A percentile compares a stretch with the other conserved stretches of the same genome.
phyloP scores from a whole-genome alignment of 2,329 filamentous ascomycete species.

The Apiospora arundinis region DNA sequence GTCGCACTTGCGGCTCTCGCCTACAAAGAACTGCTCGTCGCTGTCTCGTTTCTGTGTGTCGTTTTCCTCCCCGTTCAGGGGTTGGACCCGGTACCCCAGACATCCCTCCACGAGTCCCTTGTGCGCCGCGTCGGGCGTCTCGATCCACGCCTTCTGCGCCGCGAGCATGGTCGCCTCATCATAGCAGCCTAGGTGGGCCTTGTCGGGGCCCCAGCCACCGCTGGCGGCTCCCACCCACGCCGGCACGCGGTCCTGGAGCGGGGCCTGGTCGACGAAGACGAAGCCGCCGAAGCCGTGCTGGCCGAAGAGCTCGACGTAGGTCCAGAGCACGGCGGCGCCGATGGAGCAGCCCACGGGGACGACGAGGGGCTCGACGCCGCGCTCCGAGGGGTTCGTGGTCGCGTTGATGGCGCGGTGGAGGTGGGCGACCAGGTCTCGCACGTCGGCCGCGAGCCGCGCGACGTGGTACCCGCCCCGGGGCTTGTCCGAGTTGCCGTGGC shows the following conservation, averaged over 20 bases:
- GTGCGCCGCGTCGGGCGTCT: conserved; percentile 44
- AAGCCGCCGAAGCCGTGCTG: conserved; percentile 40
- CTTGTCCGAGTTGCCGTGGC: conserved; percentile 41
- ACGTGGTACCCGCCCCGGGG: conserved; percentile 45
- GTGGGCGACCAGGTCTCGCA: conserved; percentile 40
- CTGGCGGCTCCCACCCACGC: conserved; percentile 24
- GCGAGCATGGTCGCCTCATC: conserved; percentile 45
- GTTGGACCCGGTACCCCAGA: conserved; percentile 43
- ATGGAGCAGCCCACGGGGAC: conserved; percentile 48
- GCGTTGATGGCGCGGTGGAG: conserved; percentile 28
- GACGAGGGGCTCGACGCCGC: conserved; percentile 29
- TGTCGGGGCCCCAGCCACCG: conserved; percentile 40
- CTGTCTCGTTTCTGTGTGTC: conserved; percentile 21
- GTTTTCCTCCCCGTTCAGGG: conserved; percentile 24
- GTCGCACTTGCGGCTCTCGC: conserved; percentile 43
- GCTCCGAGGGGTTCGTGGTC: neutral
- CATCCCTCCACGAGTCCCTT: conserved; percentile 42
- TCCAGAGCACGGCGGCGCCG: conserved; percentile 49
- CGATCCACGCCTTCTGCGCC: conserved; percentile 58
- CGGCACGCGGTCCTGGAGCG: conserved; percentile 44
- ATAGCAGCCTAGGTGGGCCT: conserved; percentile 44
- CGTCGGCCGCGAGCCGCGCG: conserved; percentile 46
- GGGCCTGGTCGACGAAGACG: conserved; percentile 49
- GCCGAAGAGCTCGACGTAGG: conserved; percentile 47
- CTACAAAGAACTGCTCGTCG: conserved; percentile 45